Evolutionary conservation across 345 rosid genomes (phyloP), one percentile per base, ranked within the genome.

Genomic region (Melaleuca alternifolia): DNA sequence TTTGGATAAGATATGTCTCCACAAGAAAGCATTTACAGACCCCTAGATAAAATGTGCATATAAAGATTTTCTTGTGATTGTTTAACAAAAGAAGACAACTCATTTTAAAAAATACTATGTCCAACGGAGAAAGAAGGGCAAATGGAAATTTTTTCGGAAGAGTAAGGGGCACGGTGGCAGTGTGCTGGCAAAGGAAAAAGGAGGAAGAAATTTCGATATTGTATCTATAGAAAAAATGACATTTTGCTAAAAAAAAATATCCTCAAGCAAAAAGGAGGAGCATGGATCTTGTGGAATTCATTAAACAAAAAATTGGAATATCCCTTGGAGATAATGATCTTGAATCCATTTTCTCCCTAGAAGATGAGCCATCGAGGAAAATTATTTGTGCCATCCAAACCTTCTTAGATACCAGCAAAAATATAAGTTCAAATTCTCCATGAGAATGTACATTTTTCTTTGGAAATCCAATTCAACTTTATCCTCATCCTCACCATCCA

Each of bases 111-210:
- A 13, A 30, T 15, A 61, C 23, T 61, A 33, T 15, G 14, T n/a
- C 37, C 9, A 61, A 0, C 14, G 11, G 37, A 59, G 13, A 59
- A 14, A 14, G 71, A 61, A n/a, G 14, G 37, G 9, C 3, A n/a
- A n/a, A n/a, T n/a, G 4, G 71, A 59, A 59, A 0, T 61, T 59
- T 28, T 2, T 61, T 5, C 2, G 15, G 6, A 59, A n/a, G 71
- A 59, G 33, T 59, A 61, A 1, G 1, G 11, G 0, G 37, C 18
- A n/a, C 0, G 7, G 3, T 6, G 18, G 37, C 20, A 51, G 15
- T 6, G n/a, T 7, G 12, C 30, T 4, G n/a, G 15, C n/a, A n/a
- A n/a, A n/a, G 37, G 33, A 12, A 61, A 61, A 59, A n/a, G 7
- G 8, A 3, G n/a, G 33, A n/a, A 61, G 71, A n/a, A 61, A 28